phyloP scores from a whole-genome alignment of 2,329 filamentous ascomycete genomes.

The Xenoacremonium recifei region DNA sequence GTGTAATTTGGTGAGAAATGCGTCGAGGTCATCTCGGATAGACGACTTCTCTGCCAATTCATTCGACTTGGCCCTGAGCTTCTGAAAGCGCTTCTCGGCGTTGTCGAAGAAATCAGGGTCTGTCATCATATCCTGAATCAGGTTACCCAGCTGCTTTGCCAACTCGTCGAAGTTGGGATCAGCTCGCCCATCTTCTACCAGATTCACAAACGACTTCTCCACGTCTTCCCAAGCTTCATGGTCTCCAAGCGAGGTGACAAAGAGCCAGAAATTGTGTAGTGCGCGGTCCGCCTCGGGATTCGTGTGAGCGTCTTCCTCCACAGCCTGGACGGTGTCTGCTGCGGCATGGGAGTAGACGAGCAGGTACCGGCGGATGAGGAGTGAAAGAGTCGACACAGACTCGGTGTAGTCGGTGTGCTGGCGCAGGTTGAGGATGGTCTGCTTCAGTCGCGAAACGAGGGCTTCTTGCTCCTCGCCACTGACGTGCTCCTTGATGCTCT shows the following conservation, averaged over 20 bases:
- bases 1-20: conserved; percentile 67
- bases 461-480: conserved; percentile 70
- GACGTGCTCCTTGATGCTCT: conserved; percentile 73
- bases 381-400: conserved; percentile 76
- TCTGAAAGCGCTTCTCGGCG: conserved; percentile 55
- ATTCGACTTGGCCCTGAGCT: conserved; percentile 53
- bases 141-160: conserved; percentile 68
- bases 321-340: conserved; percentile 63
- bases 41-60: conserved; percentile 66
- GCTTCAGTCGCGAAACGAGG: conserved; percentile 72
- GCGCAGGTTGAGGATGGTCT: conserved; percentile 70
- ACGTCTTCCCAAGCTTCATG: conserved; percentile 72
- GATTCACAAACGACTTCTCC: conserved; percentile 63
- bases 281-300: conserved; percentile 76
- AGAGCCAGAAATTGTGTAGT: conserved; percentile 74
- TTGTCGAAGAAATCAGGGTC: conserved; percentile 85
- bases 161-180: conserved; percentile 83
- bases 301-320: conserved; percentile 68
- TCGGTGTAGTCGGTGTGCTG: conserved; percentile 79
- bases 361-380: conserved; percentile 76
- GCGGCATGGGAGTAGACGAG: conserved; percentile 72
- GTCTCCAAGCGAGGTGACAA: conserved; percentile 79
- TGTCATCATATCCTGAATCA: conserved; percentile 77
- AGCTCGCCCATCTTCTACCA: conserved; percentile 71
- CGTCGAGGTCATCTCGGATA: conserved; percentile 71